Base-by-base conservation (phyloP, 1,284 basidiomycete genomes). In the Cutaneotrichosporon spelunceum region DNA sequence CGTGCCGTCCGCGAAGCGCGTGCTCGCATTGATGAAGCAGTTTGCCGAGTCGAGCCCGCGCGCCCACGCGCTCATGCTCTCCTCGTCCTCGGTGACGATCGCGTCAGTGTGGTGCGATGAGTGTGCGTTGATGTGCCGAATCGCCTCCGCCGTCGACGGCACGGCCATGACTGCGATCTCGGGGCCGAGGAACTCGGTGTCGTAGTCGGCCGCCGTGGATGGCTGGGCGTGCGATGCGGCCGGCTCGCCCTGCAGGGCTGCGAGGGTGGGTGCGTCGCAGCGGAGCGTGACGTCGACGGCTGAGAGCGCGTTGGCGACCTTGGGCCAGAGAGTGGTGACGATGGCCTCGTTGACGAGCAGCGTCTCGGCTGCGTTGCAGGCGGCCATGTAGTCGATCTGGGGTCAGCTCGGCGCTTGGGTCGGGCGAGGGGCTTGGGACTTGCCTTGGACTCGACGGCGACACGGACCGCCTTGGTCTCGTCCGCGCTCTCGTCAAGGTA, bases 1-100 rank as follows among this genome's bases (percentile, higher is more conserved):
- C 79, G 95, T 98, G 1, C 96, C 96, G 78, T 99, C 96, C 0
- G 94, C 90, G 73, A 99, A 99, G 52, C 96, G 85, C 9, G 96
- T 96, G 66, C 88, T 91, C 3, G 93, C 91, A 71, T 99, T 99
- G 66, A 97, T 85, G 72, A 90, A 99, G 9, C 91, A 91, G 56
- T 94, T 93, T 2, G 96, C 91, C 2, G 88, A 90, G 77, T 95
- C 93, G 27, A 99, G 87, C 2, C 90, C 90, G 24, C 88, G 84
- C 70, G 88, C 90, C 81, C 98, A 99, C 26, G 81, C 82, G 23
- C 85, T 83, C 39, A 88, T 90, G 48, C 86, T 81, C 1, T 70
- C 63, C 14, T 86, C 82, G 56, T 85, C 83, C 76, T 95, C 90
- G n/a, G 93, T 93, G 47, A 99, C 84, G 75, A 99, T 97, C 54